These are phyloP conservation scores for Nicotiana attenuata DNA, from an alignment of 257 asterid genomes.

Conservation along the genomic window DNA sequence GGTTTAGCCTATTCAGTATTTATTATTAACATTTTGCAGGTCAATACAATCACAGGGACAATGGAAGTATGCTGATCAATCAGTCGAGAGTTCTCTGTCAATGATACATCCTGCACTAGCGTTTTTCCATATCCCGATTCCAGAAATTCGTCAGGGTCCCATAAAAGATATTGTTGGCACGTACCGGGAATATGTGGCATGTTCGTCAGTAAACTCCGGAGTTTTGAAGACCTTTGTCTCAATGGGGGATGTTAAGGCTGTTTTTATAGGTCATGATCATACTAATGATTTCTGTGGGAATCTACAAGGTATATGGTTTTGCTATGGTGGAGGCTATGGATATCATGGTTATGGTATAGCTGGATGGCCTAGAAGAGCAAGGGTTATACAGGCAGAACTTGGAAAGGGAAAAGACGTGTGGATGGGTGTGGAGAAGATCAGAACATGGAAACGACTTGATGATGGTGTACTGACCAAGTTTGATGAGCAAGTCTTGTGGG, in stretches of 20 bases:
- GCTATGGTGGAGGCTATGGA: constrained; percentile 94
- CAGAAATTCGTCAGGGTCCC: constrained; percentile 78
- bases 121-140: constrained; percentile 95
- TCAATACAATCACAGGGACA: constrained; percentile 49
- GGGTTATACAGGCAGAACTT: constrained; percentile 71
- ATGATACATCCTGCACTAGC: constrained; percentile 49
- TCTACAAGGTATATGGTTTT: constrained; percentile 71
- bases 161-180: constrained; percentile 49
- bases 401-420: constrained; percentile 49
- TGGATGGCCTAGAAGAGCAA: constrained; percentile 70
- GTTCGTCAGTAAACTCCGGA: constrained; percentile 62
- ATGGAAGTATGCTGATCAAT: constrained; percentile 15
- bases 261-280: constrained; percentile 90
- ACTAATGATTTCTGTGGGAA: constrained; percentile 83
- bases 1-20: constrained; percentile 22
- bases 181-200: constrained; percentile 56
- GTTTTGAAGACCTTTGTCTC: constrained; percentile 60
- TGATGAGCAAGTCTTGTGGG: constrained; percentile 80
- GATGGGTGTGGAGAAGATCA: constrained; percentile 60
- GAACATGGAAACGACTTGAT: constrained; percentile 82
- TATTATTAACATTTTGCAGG: constrained; percentile 55
- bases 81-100: constrained; percentile 8
- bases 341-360: constrained; percentile 88
- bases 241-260: constrained; percentile 80
- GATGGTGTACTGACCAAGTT: constrained; percentile 57